A percentile compares a stretch with the other conserved stretches of the same genome.
Evolutionary conservation across 768 basidiomycete genomes (phyloP).

Genomic region (Termitomyces sp.): DNA sequence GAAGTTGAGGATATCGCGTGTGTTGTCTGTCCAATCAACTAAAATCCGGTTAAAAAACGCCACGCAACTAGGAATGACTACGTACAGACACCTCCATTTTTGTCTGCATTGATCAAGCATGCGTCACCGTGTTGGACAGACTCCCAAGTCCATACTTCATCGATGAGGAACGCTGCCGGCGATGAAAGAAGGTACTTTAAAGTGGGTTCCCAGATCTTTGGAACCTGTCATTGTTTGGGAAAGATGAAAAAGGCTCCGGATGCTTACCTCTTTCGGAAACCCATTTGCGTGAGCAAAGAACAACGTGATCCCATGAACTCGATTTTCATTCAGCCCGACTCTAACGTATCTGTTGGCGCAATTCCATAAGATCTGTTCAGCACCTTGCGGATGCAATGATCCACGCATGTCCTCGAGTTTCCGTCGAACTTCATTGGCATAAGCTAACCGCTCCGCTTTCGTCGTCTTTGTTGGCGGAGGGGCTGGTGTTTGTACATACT

Average conservation of each 20-base stretch:
- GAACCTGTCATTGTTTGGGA: neutral
- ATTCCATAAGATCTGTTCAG: slow-evolving; percentile 54
- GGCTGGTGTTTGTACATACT: slow-evolving; percentile 31
- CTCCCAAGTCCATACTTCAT: slow-evolving; percentile 81
- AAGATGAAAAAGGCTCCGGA: neutral
- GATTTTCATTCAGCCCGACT: slow-evolving; percentile 19
- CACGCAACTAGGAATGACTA: neutral
- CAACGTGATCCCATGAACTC: slow-evolving; percentile 53
- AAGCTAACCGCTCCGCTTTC: slow-evolving; percentile 29
- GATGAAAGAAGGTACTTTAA: slow-evolving; percentile 47
- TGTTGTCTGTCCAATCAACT: slow-evolving; percentile 79
- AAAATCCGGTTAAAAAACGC: neutral
- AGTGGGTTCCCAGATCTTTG: slow-evolving; percentile 79
- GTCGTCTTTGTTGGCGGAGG: slow-evolving; percentile 24
- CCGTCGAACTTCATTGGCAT: slow-evolving; percentile 18
- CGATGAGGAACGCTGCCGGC: slow-evolving; percentile 32
- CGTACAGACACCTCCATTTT: slow-evolving; percentile 57
- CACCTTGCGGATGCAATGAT: slow-evolving; percentile 28
- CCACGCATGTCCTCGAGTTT: slow-evolving; percentile 27
- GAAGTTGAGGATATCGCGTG: slow-evolving; percentile 77
- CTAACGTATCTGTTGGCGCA: slow-evolving; percentile 67
- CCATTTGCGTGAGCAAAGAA: slow-evolving; percentile 85
- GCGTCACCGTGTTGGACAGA: slow-evolving; percentile 83
- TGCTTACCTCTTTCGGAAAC: slow-evolving; percentile 75
- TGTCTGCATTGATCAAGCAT: slow-evolving; percentile 57